Base-by-base conservation (phyloP, 768 basidiomycete species). In the Leccinum barrowsii region DNA sequence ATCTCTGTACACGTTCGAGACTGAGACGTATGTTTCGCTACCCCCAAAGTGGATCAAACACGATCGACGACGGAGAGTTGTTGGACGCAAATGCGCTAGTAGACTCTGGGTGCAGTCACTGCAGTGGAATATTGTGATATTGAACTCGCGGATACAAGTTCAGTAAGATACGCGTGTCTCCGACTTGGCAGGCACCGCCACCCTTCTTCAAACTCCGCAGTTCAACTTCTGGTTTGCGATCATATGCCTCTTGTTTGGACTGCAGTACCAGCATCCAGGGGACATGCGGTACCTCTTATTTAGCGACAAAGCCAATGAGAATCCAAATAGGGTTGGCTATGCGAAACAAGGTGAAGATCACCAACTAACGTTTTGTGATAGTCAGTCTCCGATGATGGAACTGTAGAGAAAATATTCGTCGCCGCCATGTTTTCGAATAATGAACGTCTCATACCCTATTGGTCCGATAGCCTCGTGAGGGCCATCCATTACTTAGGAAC, bases 351-450 rank as follows among this genome's bases (percentile, higher is more conserved):
- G 66, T 66, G 44, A 11, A 35, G 11, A 12, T 7, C 1, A 24
- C 8, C 26, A 26, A 4, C n/a, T 22, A 2, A 34, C 2, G 8
- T 5, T 28, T 8, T 12, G 26, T 12, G 19, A 30, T 10, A n/a
- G 2, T 5, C 24, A 26, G 24, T 26, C 24, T 8, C 37, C 17
- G 21, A 50, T 54, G 1, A 62, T 4, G 2, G 21, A 7, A 10
- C 2, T 34, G 5, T 1, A 67, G 67, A 63, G 21, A 60, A 55
- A 7, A 56, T 68, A 7, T 67, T 60, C 30, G 50, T 67, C 13
- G 61, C 54, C 0, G 77, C 75, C 3, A 74, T 77, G 67, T 75
- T 80, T 59, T 73, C 67, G 65, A 70, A 78, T 52, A 77, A 78
- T 49, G 65, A 73, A 52, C 54, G 51, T 0, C 68, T 79, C 1